Evolutionary conservation across 495 filamentous ascomycete genomes (phyloP).

Genomic region (Tetracladium marchalianum): DNA sequence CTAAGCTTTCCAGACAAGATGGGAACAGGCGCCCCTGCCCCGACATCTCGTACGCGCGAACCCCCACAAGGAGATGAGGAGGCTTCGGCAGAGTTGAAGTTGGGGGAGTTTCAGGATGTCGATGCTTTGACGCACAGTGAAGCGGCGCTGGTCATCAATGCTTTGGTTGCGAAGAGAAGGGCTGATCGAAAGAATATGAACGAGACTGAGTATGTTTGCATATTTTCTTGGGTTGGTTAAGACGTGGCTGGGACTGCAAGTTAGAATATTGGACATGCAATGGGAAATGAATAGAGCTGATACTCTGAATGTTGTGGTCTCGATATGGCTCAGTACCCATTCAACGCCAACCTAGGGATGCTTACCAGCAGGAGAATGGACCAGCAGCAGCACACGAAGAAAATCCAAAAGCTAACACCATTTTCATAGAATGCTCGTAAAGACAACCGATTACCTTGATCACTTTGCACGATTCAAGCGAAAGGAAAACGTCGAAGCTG

Average conservation of each 20-base stretch:
- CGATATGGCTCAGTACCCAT: no score
- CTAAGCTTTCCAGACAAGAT: background rate
- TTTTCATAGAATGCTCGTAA: conserved; percentile 48
- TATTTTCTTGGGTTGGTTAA: no score
- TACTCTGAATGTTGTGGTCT: no score
- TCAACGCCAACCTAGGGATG: background rate
- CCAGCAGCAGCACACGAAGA: background rate
- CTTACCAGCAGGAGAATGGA: background rate
- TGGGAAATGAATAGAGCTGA: no score
- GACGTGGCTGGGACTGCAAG: no score
- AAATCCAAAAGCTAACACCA: background rate
- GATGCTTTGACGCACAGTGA: conserved; percentile 83
- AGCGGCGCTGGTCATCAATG: conserved; percentile 83
- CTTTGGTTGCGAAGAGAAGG: conserved; percentile 65
- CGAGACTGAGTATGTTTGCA: conserved; percentile 47
- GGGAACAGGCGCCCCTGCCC: conserved; percentile 4
- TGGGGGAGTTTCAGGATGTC: conserved; percentile 86
- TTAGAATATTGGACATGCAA: no score
- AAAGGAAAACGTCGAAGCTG: conserved; percentile 85
- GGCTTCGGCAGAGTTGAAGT: conserved; percentile 65
- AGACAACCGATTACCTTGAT: conserved; percentile 85
- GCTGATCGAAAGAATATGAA: conserved; percentile 53
- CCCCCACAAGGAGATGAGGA: conserved; percentile 77
- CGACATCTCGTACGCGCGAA: conserved; percentile 50
- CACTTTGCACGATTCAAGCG: conserved; percentile 91